phyloP scores from a whole-genome alignment of 805 yeast genomes.

The Hanseniaspora thailandica region DNA sequence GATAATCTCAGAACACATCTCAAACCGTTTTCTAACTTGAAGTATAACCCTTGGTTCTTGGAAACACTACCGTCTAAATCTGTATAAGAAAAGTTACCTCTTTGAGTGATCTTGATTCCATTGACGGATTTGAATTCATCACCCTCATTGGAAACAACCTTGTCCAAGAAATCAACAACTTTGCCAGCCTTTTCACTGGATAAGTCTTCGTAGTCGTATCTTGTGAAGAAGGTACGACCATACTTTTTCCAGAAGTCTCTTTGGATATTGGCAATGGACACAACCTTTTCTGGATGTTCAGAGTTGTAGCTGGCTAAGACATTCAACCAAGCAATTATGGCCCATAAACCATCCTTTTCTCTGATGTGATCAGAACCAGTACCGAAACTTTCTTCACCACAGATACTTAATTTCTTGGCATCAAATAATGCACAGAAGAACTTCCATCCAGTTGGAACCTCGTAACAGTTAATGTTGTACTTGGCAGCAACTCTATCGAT shows the following conservation, averaged over 20 bases:
- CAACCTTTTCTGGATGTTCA: constrained; percentile 42
- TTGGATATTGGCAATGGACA: constrained; percentile 72
- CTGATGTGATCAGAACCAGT: constrained; percentile 96
- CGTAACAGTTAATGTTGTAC: constrained; percentile 66
- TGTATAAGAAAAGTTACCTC: constrained; percentile 83
- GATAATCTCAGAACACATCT: constrained; percentile 83
- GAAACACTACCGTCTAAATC: constrained; percentile 91
- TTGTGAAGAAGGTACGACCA: constrained; percentile 93
- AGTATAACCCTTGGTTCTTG: constrained; percentile 73
- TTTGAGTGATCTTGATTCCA: constrained; percentile 49
- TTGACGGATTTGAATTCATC: constrained; percentile 43
- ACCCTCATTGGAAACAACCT: constrained; percentile 27
- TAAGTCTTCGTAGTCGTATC: constrained; percentile 87
- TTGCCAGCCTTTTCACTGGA: constrained; percentile 60
- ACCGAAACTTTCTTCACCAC: constrained; percentile 98
- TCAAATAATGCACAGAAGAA: constrained; percentile 93
- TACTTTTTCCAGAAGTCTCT: constrained; percentile 76
- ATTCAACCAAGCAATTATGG: constrained; percentile 92
- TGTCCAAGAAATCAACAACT: constrained; percentile 45
- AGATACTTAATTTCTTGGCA: constrained; percentile 81
- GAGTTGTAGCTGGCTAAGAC: constrained; percentile 71
- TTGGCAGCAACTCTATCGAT: constrained; percentile 78
- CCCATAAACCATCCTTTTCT: constrained; percentile 98
- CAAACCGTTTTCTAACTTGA: constrained; percentile 68
- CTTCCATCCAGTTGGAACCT: constrained; percentile 99